Percentiles rank a stretch among this genome's conserved stretches.
Conservation (phyloP, 768 basidiomycete genomes). For the Kwoniella mangroviensis region DNA sequence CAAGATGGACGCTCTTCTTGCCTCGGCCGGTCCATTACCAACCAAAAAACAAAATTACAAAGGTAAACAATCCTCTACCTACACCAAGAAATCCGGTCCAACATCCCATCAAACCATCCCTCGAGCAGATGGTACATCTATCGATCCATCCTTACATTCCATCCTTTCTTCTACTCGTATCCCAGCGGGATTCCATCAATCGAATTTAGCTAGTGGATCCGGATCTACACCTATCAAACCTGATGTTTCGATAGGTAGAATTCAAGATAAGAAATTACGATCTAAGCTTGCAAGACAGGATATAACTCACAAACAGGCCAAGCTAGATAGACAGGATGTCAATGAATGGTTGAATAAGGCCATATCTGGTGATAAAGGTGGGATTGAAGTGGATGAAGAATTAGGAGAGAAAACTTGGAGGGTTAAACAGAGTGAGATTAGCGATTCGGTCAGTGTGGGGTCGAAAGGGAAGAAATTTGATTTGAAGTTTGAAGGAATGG, state of each 20-base stretch:
- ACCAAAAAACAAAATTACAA: conserved; percentile 12
- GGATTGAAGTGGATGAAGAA: conserved; percentile 71
- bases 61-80: conserved; percentile 14
- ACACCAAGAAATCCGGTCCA: conserved; percentile 9
- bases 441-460: conserved; percentile 54
- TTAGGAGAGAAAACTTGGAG: conserved; percentile 90
- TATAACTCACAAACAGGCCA: conserved; percentile 55
- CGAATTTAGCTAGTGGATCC: conserved; percentile 60
- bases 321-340: conserved; percentile 64
- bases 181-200: conserved; percentile 71
- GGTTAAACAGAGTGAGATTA: conserved; percentile 78
- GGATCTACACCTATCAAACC: conserved; percentile 56
- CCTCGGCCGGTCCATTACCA: conserved; percentile 24
- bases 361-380: conserved; percentile 70
- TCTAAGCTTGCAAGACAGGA: conserved; percentile 69
- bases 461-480: conserved; percentile 65
- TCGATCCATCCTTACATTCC: conserved; percentile 67
- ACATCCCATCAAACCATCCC: conserved; percentile 49
- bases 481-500: conserved; percentile 76
- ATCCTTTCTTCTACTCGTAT: conserved; percentile 66
- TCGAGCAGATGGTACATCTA: conserved; percentile 49
- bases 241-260: conserved; percentile 59
- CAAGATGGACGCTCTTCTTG: conserved; percentile 27
- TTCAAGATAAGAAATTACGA: conserved; percentile 77
- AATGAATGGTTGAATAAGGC: conserved; percentile 60